Evolutionary conservation across 164 flowering plant species (phyloP), one percentile per base, ranked within the genome.

Genomic region (Vitis rotundifolia): DNA sequence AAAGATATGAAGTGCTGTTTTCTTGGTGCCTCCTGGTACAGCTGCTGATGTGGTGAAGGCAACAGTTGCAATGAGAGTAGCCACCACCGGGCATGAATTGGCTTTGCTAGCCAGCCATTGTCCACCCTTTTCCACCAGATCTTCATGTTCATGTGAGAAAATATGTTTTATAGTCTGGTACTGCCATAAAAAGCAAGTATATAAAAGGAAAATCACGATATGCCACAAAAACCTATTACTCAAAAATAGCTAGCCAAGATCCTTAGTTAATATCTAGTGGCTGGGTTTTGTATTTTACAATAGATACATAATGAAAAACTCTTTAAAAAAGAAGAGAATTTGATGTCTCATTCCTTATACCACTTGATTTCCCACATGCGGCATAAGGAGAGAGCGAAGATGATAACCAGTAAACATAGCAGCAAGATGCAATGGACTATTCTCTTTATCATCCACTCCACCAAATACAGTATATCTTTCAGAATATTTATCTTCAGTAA

Each of bases 41-140:
- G 71, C 26, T 3, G 66, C 37, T 8, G 78, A 58, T 3, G 81
- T 69, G 2, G 81, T 71, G 13, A 71, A 78, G 26, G 78, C 81
- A 1, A 75, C 78, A 0, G 81, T 68, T 5, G 78, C 81, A 18
- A 78, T 65, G 51, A 78, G 78, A 2, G 76, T 76, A 1, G 78
- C 81, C 5, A 75, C 73, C 1, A 75, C 73, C 2, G 76, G 66
- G 73, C 72, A 79, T 1, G 76, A 75, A 11, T 75, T 64, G 1
- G 82, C 61, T 9, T 78, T 79, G 9, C 53, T 72, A 49, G 48
- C 58, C 0, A 75, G 74, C 83, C 83, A 73, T 59, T 76, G 9
- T 4, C 63, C 19, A 8, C 73, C 67, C 0, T 56, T 16, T 47
- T 59, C 11, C 13, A 52, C 18, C 2, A 75, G 58, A 0, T 47